Evolutionary conservation across 2,329 filamentous ascomycete genomes (phyloP).

Genomic region (Colletotrichum kahawae): DNA sequence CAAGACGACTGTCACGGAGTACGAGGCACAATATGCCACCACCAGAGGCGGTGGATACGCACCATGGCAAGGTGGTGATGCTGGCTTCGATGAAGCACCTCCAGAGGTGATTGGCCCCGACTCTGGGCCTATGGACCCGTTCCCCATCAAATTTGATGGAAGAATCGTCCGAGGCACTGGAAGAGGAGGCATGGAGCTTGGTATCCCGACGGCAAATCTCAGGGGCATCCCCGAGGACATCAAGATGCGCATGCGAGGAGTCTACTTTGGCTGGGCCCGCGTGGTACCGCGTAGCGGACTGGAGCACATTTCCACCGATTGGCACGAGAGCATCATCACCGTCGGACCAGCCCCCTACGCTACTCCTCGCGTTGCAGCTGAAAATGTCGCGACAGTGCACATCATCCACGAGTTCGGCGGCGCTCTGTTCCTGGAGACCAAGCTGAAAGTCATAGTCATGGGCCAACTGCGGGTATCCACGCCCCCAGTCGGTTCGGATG

Average conservation of each 20-base stretch:
- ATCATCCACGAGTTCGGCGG: conserved; percentile 57
- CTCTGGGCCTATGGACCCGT: conserved; percentile 56
- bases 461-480: conserved; percentile 55
- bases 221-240: conserved; percentile 56
- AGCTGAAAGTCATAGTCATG: conserved; percentile 63
- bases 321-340: conserved; percentile 65
- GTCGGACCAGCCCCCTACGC: conserved; percentile 56
- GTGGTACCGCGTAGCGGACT: conserved; percentile 39
- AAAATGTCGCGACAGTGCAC: conserved; percentile 57
- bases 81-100: conserved; percentile 33
- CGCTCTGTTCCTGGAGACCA: conserved; percentile 43
- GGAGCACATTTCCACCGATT: conserved; percentile 45
- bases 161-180: conserved; percentile 52
- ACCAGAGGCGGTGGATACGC: conserved; percentile 39
- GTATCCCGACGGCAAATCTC: conserved; percentile 61
- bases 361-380: conserved; percentile 49
- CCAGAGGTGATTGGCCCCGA: conserved; percentile 50
- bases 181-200: conserved; percentile 41
- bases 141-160: conserved; percentile 57
- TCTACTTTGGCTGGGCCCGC: conserved; percentile 70
- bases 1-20: conserved; percentile 32
- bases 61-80: conserved; percentile 32
- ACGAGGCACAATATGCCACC: conserved; percentile 41
- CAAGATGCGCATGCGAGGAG: conserved; percentile 58
- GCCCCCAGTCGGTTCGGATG: conserved; percentile 16